Evolutionary conservation across 2,329 filamentous ascomycete species (phyloP).

Genomic region (Diaporthe amygdali): DNA sequence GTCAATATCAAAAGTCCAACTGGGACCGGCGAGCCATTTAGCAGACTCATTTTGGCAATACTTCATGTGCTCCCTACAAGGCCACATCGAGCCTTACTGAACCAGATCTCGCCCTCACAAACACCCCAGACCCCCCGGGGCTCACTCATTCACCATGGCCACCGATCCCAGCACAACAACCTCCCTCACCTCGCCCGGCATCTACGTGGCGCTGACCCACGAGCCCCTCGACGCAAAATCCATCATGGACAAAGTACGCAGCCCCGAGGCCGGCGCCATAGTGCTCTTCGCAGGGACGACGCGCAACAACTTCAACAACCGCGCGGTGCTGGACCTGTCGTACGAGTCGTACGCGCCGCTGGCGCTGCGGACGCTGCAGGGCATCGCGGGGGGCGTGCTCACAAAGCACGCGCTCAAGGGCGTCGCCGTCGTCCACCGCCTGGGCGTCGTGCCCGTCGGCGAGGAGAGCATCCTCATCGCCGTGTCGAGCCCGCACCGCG

Average conservation of each 20-base stretch:
- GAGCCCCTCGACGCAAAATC: conserved; percentile 60
- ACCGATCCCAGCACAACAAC: conserved; percentile 21
- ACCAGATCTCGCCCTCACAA: neutral
- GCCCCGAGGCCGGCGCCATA: conserved; percentile 75
- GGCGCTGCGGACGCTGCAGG: conserved; percentile 71
- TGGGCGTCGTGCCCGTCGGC: conserved; percentile 86
- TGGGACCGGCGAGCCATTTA: neutral
- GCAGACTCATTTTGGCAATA: neutral
- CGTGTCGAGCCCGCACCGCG: conserved; percentile 81
- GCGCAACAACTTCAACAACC: conserved; percentile 73
- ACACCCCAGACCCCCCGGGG: neutral
- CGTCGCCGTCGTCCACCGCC: conserved; percentile 81
- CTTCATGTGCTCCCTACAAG: neutral
- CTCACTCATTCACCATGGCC: conserved; percentile 28
- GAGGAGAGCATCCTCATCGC: conserved; percentile 93
- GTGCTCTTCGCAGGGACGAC: conserved; percentile 82
- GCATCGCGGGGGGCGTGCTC: conserved; percentile 63
- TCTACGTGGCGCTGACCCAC: conserved; percentile 73
- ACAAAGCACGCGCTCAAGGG: conserved; percentile 70
- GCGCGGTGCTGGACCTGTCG: conserved; percentile 74
- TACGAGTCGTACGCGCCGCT: conserved; percentile 77
- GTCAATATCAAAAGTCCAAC: neutral
- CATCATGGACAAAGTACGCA: conserved; percentile 72
- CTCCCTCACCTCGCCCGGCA: neutral
- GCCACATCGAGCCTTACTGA: neutral